Percentiles rank a stretch among this genome's conserved stretches.
Evolutionary conservation across 805 yeast genomes (phyloP).

Genomic region (Kodamaea nitidulidarum): DNA sequence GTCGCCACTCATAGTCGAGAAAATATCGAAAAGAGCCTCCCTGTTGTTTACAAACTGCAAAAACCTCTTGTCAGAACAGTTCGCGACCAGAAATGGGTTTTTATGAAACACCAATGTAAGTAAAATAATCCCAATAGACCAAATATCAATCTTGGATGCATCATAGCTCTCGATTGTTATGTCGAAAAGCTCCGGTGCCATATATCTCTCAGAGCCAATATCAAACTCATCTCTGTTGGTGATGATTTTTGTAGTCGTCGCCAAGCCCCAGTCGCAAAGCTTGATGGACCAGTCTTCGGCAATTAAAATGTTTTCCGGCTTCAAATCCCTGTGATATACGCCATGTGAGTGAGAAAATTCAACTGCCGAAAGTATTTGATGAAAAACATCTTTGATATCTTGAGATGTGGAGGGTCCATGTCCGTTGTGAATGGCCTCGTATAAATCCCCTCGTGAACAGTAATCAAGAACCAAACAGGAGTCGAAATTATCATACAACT

Average conservation of each 20-base stretch:
- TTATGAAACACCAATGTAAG: slow-evolving; percentile 83
- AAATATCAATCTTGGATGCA: slow-evolving; percentile 78
- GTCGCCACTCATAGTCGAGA: slow-evolving; percentile 83
- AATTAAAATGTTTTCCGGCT: slow-evolving; percentile 25
- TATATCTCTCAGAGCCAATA: slow-evolving; percentile 85
- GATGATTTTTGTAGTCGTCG: slow-evolving; percentile 50
- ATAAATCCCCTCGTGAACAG: slow-evolving; percentile 83
- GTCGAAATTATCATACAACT: slow-evolving; percentile 47
- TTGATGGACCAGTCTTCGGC: slow-evolving; percentile 51
- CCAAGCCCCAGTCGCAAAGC: slow-evolving; percentile 58
- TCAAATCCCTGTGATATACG: slow-evolving; percentile 26
- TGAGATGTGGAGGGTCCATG: slow-evolving; percentile 58
- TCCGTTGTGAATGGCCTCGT: slow-evolving; percentile 67
- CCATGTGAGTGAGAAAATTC: slow-evolving; percentile 47
- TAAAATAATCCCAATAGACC: slow-evolving; percentile 85
- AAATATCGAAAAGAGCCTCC: slow-evolving; percentile 87
- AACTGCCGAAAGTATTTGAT: slow-evolving; percentile 47
- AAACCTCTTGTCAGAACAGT: slow-evolving; percentile 75
- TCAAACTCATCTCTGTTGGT: slow-evolving; percentile 60
- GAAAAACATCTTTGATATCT: slow-evolving; percentile 52
- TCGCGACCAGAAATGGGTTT: slow-evolving; percentile 81
- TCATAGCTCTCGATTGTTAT: slow-evolving; percentile 55
- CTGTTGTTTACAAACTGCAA: slow-evolving; percentile 81
- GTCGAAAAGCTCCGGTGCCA: slow-evolving; percentile 92
- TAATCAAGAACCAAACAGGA: slow-evolving; percentile 64